Percentiles rank a stretch among this genome's conserved stretches.
phyloP scores from a whole-genome alignment of 345 rosid genomes.

The Eutrema japonicum region DNA sequence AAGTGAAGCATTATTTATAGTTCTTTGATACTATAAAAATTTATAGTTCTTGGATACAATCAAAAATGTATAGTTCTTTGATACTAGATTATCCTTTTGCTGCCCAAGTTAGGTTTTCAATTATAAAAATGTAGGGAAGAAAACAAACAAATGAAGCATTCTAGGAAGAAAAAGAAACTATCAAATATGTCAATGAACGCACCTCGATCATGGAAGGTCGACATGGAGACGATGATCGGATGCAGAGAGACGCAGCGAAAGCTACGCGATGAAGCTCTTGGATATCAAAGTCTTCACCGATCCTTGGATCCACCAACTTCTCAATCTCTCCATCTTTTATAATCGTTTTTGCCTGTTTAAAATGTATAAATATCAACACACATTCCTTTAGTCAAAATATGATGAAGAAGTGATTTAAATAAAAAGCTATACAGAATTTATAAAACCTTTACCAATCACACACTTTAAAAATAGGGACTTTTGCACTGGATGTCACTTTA shows the following conservation, averaged over 20 bases:
- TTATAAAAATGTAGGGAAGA: not conserved
- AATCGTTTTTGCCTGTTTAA: constrained; percentile 74
- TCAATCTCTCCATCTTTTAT: constrained; percentile 66
- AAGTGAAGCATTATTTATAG: no score
- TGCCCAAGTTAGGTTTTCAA: not conserved
- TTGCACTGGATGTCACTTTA: no score
- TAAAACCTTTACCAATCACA: constrained; percentile 5
- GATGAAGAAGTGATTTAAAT: not conserved
- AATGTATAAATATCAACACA: not conserved
- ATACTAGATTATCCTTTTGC: constrained; percentile 17
- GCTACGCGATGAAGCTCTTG: constrained; percentile 67
- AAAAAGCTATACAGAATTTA: not conserved
- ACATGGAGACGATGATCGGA: constrained; percentile 74
- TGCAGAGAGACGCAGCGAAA: constrained; percentile 86
- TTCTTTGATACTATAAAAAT: no score
- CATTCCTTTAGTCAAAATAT: constrained; percentile 10
- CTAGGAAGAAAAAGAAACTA: constrained; percentile 14
- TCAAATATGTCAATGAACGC: constrained; percentile 21
- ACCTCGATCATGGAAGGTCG: constrained; percentile 95
- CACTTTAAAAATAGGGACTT: not conserved
- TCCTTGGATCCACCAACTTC: constrained; percentile 77
- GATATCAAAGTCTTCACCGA: constrained; percentile 62
- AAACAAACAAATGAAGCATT: no score
- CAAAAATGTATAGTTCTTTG: not conserved
- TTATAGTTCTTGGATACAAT: no score